These are phyloP conservation scores for Candida alai DNA, from an alignment of 805 yeast species.

Conservation along the genomic window DNA sequence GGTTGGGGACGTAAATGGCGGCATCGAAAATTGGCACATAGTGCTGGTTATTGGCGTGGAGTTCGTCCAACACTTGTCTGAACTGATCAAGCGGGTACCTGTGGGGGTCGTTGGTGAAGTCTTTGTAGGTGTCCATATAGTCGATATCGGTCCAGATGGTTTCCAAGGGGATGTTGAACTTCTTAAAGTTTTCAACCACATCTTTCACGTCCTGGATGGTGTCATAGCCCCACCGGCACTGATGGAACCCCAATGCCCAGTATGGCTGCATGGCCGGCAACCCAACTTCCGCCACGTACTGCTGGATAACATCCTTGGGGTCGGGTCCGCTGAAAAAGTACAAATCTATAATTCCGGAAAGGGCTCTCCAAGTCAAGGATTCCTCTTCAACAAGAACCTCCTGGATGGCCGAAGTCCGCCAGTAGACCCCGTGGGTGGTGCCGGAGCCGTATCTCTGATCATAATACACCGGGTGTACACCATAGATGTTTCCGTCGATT, in stretches of 20 bases:
- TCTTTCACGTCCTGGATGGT: constrained; percentile 14
- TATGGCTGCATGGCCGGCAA: constrained; percentile 23
- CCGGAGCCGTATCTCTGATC: constrained; percentile 22
- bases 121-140: constrained; percentile 22
- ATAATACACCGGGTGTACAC: constrained; percentile 28
- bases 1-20: constrained; percentile 22
- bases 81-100: constrained; percentile 17
- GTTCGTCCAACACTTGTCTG: constrained; percentile 13
- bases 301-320: constrained; percentile 20
- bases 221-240: constrained; percentile 24
- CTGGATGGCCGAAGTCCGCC: constrained; percentile 26
- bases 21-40: constrained; percentile 25
- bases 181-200: constrained; percentile 17
- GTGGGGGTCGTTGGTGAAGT: constrained; percentile 21
- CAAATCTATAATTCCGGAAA: constrained; percentile 25
- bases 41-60: constrained; percentile 19
- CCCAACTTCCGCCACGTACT: constrained; percentile 19
- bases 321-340: constrained; percentile 21
- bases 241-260: constrained; percentile 25
- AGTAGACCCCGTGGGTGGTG: constrained; percentile 27
- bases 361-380: constrained; percentile 25
- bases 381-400: constrained; percentile 24
- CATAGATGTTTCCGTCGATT: constrained; percentile 27
- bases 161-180: constrained; percentile 18
- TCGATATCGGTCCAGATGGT: constrained; percentile 25